Conservation (phyloP, 2,329 filamentous ascomycete species). For the Fusarium redolens region DNA sequence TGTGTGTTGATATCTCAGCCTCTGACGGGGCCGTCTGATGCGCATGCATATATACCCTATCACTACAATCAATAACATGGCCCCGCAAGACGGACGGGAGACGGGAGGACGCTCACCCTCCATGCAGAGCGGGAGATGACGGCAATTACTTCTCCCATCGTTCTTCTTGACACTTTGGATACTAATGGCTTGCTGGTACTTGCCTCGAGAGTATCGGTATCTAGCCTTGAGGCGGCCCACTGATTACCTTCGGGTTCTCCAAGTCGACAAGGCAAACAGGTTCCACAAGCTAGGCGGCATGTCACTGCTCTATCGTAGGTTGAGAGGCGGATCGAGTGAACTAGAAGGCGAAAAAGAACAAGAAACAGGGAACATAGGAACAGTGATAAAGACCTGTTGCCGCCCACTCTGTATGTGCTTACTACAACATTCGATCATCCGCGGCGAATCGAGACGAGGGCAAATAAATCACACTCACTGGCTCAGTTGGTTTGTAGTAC, state of each 20-base stretch:
- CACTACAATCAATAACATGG: neutral
- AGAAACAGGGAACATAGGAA: constrained; percentile 11
- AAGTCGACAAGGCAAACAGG: constrained; percentile 32
- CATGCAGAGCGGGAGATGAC: constrained; percentile 26
- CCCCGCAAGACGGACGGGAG: constrained; percentile 14
- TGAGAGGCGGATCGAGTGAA: constrained; percentile 23
- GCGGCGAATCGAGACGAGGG: neutral
- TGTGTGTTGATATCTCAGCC: neutral
- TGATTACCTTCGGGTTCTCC: constrained; percentile 12
- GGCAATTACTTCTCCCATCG: constrained; percentile 25
- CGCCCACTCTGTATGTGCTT: constrained; percentile 5
- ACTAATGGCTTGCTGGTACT: constrained; percentile 21
- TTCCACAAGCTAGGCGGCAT: constrained; percentile 35
- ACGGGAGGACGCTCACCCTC: constrained; percentile 13
- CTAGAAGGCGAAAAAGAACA: constrained; percentile 5
- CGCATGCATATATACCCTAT: neutral
- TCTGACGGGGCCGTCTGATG: constrained; percentile 9
- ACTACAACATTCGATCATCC: constrained; percentile 5
- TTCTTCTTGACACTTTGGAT: neutral
- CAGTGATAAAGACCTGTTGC: constrained; percentile 4
- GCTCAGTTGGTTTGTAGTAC: neutral
- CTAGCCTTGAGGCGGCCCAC: constrained; percentile 22
- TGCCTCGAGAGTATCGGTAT: constrained; percentile 3
- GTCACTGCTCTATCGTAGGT: constrained; percentile 35
- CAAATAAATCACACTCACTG: neutral